Percentiles rank a stretch among this genome's conserved stretches.
These are phyloP conservation scores for Stagonosporopsis vannaccii DNA, from an alignment of 2,329 filamentous ascomycete species.

Conservation along the genomic window DNA sequence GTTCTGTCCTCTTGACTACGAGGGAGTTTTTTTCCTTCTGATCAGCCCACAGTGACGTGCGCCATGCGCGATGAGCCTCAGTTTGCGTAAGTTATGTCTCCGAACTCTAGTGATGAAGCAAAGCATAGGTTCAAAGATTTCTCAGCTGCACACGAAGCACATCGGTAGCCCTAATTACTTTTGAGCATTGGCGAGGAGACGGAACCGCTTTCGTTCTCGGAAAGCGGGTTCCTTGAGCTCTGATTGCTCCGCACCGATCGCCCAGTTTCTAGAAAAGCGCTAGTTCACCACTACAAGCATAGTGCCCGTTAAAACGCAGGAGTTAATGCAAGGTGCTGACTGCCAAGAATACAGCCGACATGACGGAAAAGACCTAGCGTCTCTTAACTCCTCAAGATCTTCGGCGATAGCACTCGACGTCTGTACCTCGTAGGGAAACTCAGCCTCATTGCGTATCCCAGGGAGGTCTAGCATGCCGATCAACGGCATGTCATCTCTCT, in stretches of 20 bases:
- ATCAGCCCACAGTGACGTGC: background rate
- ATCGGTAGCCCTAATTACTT: background rate
- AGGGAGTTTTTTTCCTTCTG: too few relatives aligned
- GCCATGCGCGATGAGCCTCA: background rate
- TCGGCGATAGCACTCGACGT: constrained; percentile 1
- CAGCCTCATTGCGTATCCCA: constrained; percentile 2
- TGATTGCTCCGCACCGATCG: constrained; percentile 3
- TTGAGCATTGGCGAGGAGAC: background rate
- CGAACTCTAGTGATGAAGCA: background rate
- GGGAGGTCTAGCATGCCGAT: background rate
- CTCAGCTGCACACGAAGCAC: background rate
- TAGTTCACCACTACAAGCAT: background rate
- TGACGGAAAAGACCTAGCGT: background rate
- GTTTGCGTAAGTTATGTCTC: background rate
- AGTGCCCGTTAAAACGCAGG: constrained; percentile 2
- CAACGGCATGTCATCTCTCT: constrained; percentile 3
- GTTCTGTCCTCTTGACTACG: background rate
- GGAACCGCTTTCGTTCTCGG: constrained; percentile 4
- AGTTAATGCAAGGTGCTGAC: constrained; percentile 17
- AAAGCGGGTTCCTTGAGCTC: background rate
- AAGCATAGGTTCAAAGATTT: background rate
- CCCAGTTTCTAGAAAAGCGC: background rate
- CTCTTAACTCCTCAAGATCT: background rate
- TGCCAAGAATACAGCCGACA: background rate
- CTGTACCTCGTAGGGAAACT: background rate